A percentile compares a stretch with the other conserved stretches of the same genome.
Evolutionary conservation across 2,329 filamentous ascomycete species (phyloP).

Genomic region (Pseudogymnoascus sp.): DNA sequence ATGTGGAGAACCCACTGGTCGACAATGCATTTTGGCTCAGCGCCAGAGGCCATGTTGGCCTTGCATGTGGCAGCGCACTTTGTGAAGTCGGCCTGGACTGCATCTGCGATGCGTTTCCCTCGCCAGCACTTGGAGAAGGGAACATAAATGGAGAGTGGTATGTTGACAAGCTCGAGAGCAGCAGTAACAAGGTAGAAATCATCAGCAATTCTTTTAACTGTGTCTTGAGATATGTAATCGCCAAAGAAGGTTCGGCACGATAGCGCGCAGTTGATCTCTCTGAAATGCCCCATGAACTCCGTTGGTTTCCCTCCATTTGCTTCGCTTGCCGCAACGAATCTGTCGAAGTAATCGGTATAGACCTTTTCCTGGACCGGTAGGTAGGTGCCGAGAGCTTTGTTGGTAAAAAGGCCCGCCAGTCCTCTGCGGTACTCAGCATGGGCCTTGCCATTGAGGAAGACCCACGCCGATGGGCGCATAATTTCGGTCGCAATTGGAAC

Average conservation of each 20-base stretch:
- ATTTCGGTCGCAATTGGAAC: constrained; percentile 71
- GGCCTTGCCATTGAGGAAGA: constrained; percentile 68
- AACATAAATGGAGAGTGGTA: constrained; percentile 61
- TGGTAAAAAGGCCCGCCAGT: constrained; percentile 66
- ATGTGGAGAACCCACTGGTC: constrained; percentile 71
- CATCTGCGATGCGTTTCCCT: constrained; percentile 67
- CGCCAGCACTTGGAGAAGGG: constrained; percentile 71
- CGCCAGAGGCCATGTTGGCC: constrained; percentile 62
- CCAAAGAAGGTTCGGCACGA: constrained; percentile 76
- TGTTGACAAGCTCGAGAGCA: constrained; percentile 72
- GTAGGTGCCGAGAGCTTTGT: constrained; percentile 62
- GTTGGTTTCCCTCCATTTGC: constrained; percentile 47
- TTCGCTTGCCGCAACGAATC: constrained; percentile 55
- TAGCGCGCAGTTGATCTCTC: constrained; percentile 71
- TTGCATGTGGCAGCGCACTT: constrained; percentile 66
- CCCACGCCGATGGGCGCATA: constrained; percentile 65
- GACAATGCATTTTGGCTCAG: constrained; percentile 63
- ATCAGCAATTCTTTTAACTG: constrained; percentile 67
- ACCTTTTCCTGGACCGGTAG: constrained; percentile 68
- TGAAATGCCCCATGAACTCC: constrained; percentile 64
- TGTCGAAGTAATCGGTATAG: constrained; percentile 61
- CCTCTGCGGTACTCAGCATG: constrained; percentile 75
- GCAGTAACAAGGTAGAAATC: constrained; percentile 74
- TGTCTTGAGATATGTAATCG: constrained; percentile 66
- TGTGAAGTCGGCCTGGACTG: constrained; percentile 62